Evolutionary conservation across 768 basidiomycete species (phyloP), one percentile per base, ranked within the genome.

Genomic region (Piloderma croceum): DNA sequence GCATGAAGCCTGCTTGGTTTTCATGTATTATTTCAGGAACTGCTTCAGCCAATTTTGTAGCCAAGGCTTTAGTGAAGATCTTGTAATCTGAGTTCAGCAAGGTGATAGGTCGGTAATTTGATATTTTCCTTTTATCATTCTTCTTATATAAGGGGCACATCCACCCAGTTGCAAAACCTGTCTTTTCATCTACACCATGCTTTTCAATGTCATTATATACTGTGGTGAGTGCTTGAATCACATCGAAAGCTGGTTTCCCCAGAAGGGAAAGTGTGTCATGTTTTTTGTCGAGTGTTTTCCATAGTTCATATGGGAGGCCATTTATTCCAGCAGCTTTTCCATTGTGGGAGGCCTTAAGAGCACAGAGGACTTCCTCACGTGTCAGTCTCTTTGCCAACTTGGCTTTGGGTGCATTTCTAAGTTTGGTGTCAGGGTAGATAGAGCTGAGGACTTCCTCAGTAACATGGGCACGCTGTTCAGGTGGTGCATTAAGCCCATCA

Each of bases 81-180:
- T 66, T 65, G 7, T 66, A 66, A 39, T 64, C 58, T 0, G 57
- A 47, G 35, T 67, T 64, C 0, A 65, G 38, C 0, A 59, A 42
- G 0, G 51, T 56, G 0, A 59, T 59, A 0, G 54, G 57, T 0
- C 47, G 0, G 27, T 59, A 59, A 22, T 49, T 57, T 24, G 39
- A 39, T 3, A 54, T 54, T 3, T 44, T 31, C 0, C 5, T 33
- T 0, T 19, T 6, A 7, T 57, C 53, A 7, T 54, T 61, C 24
- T 63, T 61, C 23, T 65, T 65, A 31, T 54, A 64, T 0, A 65
- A 23, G 0, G 52, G 57, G 39, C 53, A 47, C 44, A 51, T 48
- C 49, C 49, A 51, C 3, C 61, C 61, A 1, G 38, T 22, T 0
- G 51, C 21, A 27, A 55, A 67, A 5, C 4, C 1, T 0, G 47